Base-by-base conservation (phyloP, 2,329 filamentous ascomycete species). In the Epichloe sylvatica region DNA sequence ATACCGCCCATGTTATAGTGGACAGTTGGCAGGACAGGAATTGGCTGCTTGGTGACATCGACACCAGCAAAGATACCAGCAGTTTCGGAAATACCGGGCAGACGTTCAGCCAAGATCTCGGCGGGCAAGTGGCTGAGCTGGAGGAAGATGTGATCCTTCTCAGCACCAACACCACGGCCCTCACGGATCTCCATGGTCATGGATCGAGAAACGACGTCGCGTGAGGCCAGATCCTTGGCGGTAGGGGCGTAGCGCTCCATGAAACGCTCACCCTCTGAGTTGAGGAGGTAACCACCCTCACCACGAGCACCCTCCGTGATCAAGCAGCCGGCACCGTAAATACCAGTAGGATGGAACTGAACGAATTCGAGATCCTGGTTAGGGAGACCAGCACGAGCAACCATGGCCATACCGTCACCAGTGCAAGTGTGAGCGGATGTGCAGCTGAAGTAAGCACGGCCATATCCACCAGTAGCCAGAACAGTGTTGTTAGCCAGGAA, bases 1-100 rank as follows among this genome's bases (percentile, higher is more conserved):
- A 98, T 96, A 78, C 92, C 91, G 70, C 91, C 91, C 92, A 97
- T 98, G 79, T 96, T 96, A 80, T 98, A 98, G 77, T 98, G 90
- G 58, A 96, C 91, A 42, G 91, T 97, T 51, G 91, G 91, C 55
- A 97, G 77, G 57, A 97, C 91, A 54, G 91, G 91, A 60, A 97
- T 97, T 57, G 91, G 91, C 72, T 96, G 86, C 76, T 95, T 96
- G 64, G 83, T 84, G 59, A 98, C 91, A 68, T 98, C 92, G 60
- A 98, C 90, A 72, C 92, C 91, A 53, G 91, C 79, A 71, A 98
- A 98, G 63, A 97, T 97, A 60, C 87, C 89, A 48, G 91, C 92
- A 35, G 92, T 98, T 77, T 98, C 92, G 38, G 91, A 96, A 67
- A 98, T 98, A 81, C 91, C 91, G 50, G 91, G 91, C 53, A 98